Base-by-base conservation (phyloP, 2,329 filamentous ascomycete species). In the Graphiopsis chlorocephala region DNA sequence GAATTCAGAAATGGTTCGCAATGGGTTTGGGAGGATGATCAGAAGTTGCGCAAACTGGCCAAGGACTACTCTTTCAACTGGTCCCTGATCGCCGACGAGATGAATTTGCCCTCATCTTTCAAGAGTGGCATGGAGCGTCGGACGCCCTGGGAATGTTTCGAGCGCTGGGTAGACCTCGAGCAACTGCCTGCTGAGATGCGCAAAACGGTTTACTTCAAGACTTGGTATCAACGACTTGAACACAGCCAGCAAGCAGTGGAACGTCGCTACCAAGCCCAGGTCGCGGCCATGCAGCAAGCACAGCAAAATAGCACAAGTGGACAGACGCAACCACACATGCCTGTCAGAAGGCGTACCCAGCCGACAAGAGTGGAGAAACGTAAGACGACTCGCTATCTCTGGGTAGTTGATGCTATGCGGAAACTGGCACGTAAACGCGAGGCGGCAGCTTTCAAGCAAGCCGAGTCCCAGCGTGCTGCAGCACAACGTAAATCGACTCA, bases 111-210 rank as follows among this genome's bases (percentile, higher is more conserved):
- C 61, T 96, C 92, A 0, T 76, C 88, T 15, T 96, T 92, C 73
- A 85, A 88, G n/a, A 94, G 93, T 23, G 92, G 92, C 1, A 88
- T 92, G 12, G 94, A 98, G 75, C 86, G 95, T 67, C 87, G 95
- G 56, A 98, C 94, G 2, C 93, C 94, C 0, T 99, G 95, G 95
- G 95, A 99, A 79, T 99, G 95, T 75, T 99, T 99, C 72, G 95
- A 99, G 78, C 87, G 95, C 50, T 99, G 94, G 94, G 90, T 97
- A 63, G 89, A 91, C 70, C 81, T 98, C 14, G 95, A 98, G 78
- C 93, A 93, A 1, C 82, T 97, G 42, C 94, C 95, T 4, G 87
- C 90, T 12, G 95, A 99, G 69, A 96, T 98, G 90, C 89, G 90
- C 20, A 97, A 97, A 79, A 97, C 92, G 0, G 90, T 93, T 52